Base-by-base conservation (phyloP, 2,329 filamentous ascomycete species). In the Clonostachys rhizophaga region DNA sequence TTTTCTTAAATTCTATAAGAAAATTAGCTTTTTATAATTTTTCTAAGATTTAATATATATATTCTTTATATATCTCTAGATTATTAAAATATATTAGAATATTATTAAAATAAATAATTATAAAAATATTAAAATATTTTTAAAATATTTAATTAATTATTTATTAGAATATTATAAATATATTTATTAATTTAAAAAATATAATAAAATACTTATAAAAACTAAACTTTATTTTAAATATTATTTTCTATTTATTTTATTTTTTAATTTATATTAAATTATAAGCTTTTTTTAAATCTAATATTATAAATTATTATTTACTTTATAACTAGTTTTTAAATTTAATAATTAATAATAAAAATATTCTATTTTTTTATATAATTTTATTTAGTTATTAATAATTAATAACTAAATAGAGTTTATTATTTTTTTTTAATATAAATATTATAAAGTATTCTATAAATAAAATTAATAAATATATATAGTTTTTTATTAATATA, bases 191-290 rank as follows among this genome's bases (percentile, higher is more conserved):
- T 16, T 44, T 50, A 53, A 64, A 63, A 9, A 43, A 52, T 50
- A 63, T 58, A 11, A 71, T 56, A 36, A 58, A 40, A 39, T 58
- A 70, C 50, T 71, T 45, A 48, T 53, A 70, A 6, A 54, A 48
- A 39, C 60, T 53, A 49, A 60, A 68, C 30, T 55, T 44, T 2
- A 54, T 67, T 16, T 47, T 20, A 47, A 69, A 71, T 1, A 55
- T 55, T 16, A 52, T 68, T 48, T 62, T 66, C 54, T 51, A 66
- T 49, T 67, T 52, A 35, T 69, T 46, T 6, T 11, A 5, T 39
- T 39, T 16, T 18, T 50, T 53, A 17, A 70, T 67, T 10, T 52
- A 33, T 2, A 69, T 59, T 2, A 54, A 39, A 41, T 70, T 57
- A 52, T 64, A 70, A 5, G 37, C 46, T 48, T 40, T 34, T 34